Conservation (phyloP, 192 early-diverging fungal species). For the Radiomyces spectabilis region DNA sequence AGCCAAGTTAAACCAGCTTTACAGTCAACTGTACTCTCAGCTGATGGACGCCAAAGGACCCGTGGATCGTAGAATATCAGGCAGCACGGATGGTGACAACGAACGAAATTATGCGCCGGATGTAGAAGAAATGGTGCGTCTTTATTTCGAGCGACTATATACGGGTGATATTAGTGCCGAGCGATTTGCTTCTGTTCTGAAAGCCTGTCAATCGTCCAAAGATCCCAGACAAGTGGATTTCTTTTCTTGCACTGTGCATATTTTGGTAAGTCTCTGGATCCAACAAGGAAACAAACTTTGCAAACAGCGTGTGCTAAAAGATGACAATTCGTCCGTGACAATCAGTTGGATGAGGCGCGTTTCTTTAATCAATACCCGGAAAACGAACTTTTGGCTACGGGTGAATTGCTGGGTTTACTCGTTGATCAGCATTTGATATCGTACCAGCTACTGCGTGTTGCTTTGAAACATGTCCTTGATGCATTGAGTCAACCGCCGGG, state of each 20-base stretch:
- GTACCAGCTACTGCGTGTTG: constrained; percentile 65
- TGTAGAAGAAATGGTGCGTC: constrained; percentile 63
- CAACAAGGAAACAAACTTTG: constrained; percentile 2
- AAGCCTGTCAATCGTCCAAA: constrained; percentile 69
- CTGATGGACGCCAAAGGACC: constrained; percentile 25
- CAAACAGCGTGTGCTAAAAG: no score
- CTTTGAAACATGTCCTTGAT: constrained; percentile 80
- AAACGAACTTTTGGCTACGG: constrained; percentile 81
- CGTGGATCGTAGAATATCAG: constrained; percentile 23
- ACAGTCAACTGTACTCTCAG: constrained; percentile 37
- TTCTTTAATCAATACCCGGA: constrained; percentile 93
- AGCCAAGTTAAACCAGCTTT: constrained; percentile 40
- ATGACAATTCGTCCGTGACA: no score
- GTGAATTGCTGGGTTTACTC: constrained; percentile 80
- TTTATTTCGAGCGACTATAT: constrained; percentile 69
- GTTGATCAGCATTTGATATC: constrained; percentile 83
- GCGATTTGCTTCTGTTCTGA: constrained; percentile 80
- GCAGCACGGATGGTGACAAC: background rate
- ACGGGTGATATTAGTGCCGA: constrained; percentile 67
- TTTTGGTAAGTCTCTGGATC: constrained; percentile 35
- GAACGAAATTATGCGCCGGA: constrained; percentile 54
- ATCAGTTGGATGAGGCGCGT: constrained; percentile 83
- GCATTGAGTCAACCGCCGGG: constrained; percentile 68
- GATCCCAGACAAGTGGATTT: constrained; percentile 68
- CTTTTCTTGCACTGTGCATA: constrained; percentile 82